Percentiles rank a stretch among this genome's conserved stretches.
Conservation (phyloP, 1,139 yeast species). For the Candida labiduridarum region DNA sequence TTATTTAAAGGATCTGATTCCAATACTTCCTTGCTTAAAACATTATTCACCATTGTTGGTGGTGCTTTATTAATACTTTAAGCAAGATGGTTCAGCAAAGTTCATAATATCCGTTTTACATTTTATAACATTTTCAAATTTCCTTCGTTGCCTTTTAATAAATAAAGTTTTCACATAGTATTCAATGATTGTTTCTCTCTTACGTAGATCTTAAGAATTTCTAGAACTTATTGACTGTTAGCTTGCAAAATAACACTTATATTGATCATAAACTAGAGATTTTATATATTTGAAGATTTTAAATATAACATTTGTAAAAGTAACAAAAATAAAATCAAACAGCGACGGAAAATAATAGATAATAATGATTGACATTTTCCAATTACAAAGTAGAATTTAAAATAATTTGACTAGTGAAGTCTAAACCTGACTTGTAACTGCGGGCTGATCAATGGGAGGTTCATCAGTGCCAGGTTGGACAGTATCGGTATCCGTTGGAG, state of each 20-base stretch:
- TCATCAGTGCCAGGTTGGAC: not conserved
- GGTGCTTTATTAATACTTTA: conserved; percentile 18
- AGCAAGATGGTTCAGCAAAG: not conserved
- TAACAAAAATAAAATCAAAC: not conserved
- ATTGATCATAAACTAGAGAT: not conserved
- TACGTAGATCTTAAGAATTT: no score
- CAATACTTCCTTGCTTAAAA: conserved; percentile 18
- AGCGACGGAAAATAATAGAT: not conserved
- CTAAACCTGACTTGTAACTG: not conserved
- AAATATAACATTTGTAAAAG: not conserved
- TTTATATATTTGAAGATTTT: not conserved
- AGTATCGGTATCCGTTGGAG: not conserved
- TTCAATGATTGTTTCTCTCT: no score
- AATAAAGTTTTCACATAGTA: not conserved
- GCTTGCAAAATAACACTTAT: not conserved
- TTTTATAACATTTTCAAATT: not conserved
- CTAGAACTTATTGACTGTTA: not conserved
- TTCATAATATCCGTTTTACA: not conserved
- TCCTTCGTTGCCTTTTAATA: not conserved
- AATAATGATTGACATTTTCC: not conserved
- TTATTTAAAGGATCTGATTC: conserved; percentile 5
- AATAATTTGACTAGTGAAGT: not conserved
- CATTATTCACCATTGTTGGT: conserved; percentile 23
- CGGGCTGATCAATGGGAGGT: not conserved
- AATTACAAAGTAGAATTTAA: not conserved